A percentile compares a stretch with the other conserved stretches of the same genome.
Conservation (phyloP, 2,329 filamentous ascomycete species). For the Colletotrichum liriopes region DNA sequence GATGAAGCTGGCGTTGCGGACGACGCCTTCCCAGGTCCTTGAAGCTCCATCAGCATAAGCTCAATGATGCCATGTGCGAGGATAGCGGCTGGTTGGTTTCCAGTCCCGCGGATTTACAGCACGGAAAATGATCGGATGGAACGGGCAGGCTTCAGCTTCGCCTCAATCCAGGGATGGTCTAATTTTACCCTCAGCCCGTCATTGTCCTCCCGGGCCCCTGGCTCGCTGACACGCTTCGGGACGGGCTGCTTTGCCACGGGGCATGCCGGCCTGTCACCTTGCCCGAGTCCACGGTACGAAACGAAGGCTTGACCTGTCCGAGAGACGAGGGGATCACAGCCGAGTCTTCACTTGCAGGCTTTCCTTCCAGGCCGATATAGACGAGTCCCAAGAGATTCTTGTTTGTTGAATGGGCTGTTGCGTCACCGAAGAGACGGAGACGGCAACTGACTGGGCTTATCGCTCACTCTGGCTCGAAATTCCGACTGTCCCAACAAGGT, state of each 20-base stretch:
- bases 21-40: not conserved
- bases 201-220: conserved; percentile 22
- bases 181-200: conserved; percentile 24
- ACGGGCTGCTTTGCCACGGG: not conserved
- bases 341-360: not conserved
- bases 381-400: not conserved
- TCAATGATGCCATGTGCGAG: not conserved
- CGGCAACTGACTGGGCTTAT: conserved; percentile 23
- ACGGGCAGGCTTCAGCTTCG: conserved; percentile 33
- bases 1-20: not conserved
- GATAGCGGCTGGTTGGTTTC: not conserved
- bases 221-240: conserved; percentile 29
- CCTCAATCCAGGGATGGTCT: conserved; percentile 34
- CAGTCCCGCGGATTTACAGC: conserved; percentile 19
- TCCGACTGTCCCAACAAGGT: conserved; percentile 39
- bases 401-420: conserved; percentile 10
- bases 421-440: conserved; percentile 23
- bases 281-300: conserved; percentile 12
- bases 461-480: conserved; percentile 25
- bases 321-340: not conserved
- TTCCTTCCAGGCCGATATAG: not conserved
- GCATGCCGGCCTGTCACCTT: conserved; percentile 13
- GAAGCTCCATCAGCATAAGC: not conserved
- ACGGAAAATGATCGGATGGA: conserved; percentile 17
- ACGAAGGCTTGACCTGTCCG: conserved; percentile 3